These are phyloP conservation scores for Lophiotrema nucula DNA, from an alignment of 495 filamentous ascomycete species.

Conservation along the genomic window DNA sequence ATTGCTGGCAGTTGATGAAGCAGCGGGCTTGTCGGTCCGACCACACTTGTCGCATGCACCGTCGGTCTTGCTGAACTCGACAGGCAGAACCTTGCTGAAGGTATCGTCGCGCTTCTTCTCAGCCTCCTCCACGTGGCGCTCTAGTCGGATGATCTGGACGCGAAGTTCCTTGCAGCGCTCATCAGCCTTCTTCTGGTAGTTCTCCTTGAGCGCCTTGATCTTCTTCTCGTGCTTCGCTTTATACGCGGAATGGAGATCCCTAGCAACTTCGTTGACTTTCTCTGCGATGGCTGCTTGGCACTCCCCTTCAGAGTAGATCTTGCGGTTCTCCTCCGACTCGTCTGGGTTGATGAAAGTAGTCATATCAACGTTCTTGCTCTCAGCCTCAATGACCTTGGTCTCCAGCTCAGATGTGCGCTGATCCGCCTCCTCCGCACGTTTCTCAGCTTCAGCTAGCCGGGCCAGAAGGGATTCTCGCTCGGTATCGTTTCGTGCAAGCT, in stretches of 20 bases:
- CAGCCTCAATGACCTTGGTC: constrained; percentile 40
- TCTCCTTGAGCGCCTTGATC: constrained; percentile 90
- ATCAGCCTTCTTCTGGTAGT: constrained; percentile 85
- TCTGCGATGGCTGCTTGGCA: constrained; percentile 62
- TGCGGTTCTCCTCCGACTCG: constrained; percentile 8
- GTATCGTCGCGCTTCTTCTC: constrained; percentile 62
- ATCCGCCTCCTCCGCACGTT: constrained; percentile 62
- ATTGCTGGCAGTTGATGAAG: background rate
- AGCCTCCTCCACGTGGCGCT: constrained; percentile 72
- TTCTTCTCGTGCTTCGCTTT: constrained; percentile 96
- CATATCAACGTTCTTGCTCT: constrained; percentile 33
- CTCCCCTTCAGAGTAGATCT: constrained; percentile 32
- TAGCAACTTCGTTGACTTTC: constrained; percentile 80
- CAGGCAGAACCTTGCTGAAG: constrained; percentile 56
- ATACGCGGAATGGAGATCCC: constrained; percentile 89
- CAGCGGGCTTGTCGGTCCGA: background rate
- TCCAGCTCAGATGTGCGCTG: constrained; percentile 48
- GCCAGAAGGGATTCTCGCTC: constrained; percentile 72
- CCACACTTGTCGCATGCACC: constrained; percentile 17
- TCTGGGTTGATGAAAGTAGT: constrained; percentile 26
- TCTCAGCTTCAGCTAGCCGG: constrained; percentile 72
- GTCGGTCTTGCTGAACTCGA: constrained; percentile 12
- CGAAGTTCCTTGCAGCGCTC: constrained; percentile 78
- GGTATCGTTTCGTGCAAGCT: constrained; percentile 71
- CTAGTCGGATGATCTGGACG: constrained; percentile 61